Evolutionary conservation across 164 flowering plant species (phyloP), one percentile per base, ranked within the genome.

Genomic region (Chloranthus sessilifolius): DNA sequence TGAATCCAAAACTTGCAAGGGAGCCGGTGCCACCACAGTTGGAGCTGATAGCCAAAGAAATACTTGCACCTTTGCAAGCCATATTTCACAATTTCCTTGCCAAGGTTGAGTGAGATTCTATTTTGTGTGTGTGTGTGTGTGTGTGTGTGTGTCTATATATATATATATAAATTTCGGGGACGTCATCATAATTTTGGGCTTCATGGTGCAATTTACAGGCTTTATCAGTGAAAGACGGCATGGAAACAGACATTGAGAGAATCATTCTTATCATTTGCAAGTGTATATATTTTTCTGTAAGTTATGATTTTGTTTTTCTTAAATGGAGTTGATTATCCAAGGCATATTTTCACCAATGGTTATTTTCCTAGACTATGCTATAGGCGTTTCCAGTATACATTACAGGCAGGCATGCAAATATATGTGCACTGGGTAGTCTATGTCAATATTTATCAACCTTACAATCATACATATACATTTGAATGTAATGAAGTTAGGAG

Each of bases 21-120:
- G 95, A 87, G 77, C 77, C 91, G n/a, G 83, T 87, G 28, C 91
- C 95, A 31, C 75, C 65, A 5, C 86, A 81, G 58, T 66, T 87
- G 22, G 88, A 87, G 69, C 66, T 73, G 34, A 74, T 87, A 45
- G 70, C 69, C 9, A 62, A 66, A 45, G 85, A 81, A 52, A 78
- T 87, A 67, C 70, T 87, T 53, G 78, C 63, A 10, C 91, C 95
- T 27, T 53, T 87, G 59, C 56, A 79, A 27, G 44, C 65, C 29
- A 44, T 73, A 15, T 83, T 81, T 54, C 79, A 74, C 68, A 55
- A 53, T 37, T 59, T 75, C 7, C 68, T 77, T 27, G 74, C 65
- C 31, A 78, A 78, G 95, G 91, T 83, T 49, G 17, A 25, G 31
- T n/a, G 4, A 2, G 26, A 17, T 41, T 4, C 4, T 6, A 27